These are phyloP conservation scores for Phylloporus scabripes DNA, from an alignment of 768 basidiomycete genomes.

Conservation along the genomic window DNA sequence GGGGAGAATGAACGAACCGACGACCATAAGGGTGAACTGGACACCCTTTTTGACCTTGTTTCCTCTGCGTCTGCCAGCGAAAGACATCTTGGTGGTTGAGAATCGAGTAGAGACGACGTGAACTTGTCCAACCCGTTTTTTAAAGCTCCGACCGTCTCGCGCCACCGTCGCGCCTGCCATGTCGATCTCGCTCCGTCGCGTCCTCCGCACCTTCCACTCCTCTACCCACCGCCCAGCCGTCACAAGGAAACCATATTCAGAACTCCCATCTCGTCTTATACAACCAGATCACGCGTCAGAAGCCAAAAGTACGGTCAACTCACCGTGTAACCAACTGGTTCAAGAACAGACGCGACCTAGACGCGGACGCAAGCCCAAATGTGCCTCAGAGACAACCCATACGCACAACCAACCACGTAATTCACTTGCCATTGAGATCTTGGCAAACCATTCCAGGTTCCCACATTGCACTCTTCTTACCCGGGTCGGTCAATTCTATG, in stretches of 20 bases:
- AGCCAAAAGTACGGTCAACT: slow-evolving; percentile 6
- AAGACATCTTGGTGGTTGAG: slow-evolving; percentile 56
- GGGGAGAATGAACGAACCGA: slow-evolving; percentile 56
- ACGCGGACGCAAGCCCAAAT: slow-evolving; percentile 18
- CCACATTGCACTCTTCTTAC: slow-evolving; percentile 89
- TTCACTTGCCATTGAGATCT: slow-evolving; percentile 63
- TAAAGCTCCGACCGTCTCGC: slow-evolving; percentile 31
- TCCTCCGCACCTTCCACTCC: slow-evolving; percentile 10
- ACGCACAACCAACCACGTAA: slow-evolving; percentile 33
- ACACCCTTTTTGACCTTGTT: slow-evolving; percentile 99
- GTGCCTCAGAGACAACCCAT: background rate
- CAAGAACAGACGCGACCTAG: slow-evolving; percentile 4
- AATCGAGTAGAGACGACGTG: slow-evolving; percentile 29
- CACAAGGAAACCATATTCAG: slow-evolving; percentile 49
- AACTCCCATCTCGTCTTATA: slow-evolving; percentile 44
- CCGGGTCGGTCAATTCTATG: slow-evolving; percentile 92
- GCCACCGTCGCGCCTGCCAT: slow-evolving; percentile 30
- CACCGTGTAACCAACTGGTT: background rate
- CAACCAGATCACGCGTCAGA: background rate
- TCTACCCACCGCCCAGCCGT: slow-evolving; percentile 11
- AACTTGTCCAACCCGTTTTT: slow-evolving; percentile 25
- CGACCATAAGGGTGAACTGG: slow-evolving; percentile 96
- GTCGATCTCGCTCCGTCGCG: slow-evolving; percentile 11
- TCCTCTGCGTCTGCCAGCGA: slow-evolving; percentile 78
- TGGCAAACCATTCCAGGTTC: slow-evolving; percentile 65